phyloP scores from a whole-genome alignment of 176 grass and related monocot species.

The Puccinellia tenuiflora region DNA sequence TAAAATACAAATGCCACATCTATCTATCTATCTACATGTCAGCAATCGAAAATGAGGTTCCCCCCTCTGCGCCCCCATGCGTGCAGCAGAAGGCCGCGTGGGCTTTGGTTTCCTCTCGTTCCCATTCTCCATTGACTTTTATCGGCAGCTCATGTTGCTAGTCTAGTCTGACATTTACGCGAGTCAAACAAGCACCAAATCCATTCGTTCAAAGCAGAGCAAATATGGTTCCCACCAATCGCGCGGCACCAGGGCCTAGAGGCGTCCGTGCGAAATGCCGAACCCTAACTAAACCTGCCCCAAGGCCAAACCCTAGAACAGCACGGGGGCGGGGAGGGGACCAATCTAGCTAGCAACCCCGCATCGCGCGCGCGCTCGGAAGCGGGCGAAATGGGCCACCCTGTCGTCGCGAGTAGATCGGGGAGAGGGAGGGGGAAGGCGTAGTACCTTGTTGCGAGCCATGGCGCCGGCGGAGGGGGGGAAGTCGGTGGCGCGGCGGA shows the following conservation, averaged over 20 bases:
- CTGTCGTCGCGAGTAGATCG: background rate
- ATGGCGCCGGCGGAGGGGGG: background rate
- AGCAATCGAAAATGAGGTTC: background rate
- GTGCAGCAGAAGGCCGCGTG: background rate
- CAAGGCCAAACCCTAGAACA: background rate
- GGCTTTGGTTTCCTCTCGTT: no score
- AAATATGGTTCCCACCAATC: background rate
- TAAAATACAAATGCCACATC: background rate
- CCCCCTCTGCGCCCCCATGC: background rate
- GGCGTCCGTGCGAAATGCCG: background rate
- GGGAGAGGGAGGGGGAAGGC: no score
- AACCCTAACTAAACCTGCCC: background rate
- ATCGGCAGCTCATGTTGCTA: background rate
- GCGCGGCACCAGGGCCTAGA: background rate
- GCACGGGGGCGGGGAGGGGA: background rate
- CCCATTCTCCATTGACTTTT: no score
- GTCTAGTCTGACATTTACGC: background rate
- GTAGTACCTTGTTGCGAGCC: constrained; percentile 44
- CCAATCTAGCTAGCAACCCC: background rate
- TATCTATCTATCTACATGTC: background rate
- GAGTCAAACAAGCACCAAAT: background rate
- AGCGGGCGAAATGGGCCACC: background rate
- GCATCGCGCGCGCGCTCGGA: background rate
- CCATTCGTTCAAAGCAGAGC: background rate
- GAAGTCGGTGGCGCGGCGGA: background rate